Base-by-base conservation (phyloP, 2,329 filamentous ascomycete genomes). In the Aureobasidium melanogenum region DNA sequence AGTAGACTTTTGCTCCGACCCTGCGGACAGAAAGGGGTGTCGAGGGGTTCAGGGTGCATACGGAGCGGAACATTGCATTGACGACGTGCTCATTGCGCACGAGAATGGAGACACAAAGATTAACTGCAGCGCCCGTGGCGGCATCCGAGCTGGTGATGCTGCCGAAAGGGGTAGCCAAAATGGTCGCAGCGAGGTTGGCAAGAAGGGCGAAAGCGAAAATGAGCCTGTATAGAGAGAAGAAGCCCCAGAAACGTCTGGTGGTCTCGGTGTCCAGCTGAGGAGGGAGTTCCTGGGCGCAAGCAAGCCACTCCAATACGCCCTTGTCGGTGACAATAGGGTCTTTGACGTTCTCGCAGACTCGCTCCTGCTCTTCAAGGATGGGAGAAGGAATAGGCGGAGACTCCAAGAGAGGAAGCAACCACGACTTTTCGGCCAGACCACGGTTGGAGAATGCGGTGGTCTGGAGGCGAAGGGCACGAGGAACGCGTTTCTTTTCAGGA, bases 51-150 rank as follows among this genome's bases (percentile, higher is more conserved):
- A 75, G 64, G 3, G 63, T 60, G 62, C 70, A 71, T 39, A 64
- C 70, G 6, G 71, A 55, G 8, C 67, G 68, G 63, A 73, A 77
- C 36, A 76, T 62, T 4, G 70, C 14, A 60, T 77, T 77, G 66
- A 77, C 69, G 19, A 72, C 66, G 60, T 75, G 70, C 60, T 76
- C 74, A 36, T 76, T 74, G 8, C 75, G 70, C 54, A 75, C 69
- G 14, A 76, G 54, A 3, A 73, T 65, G 15, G 70, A 69, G 6
- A 72, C 63, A 19, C 70, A 65, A 30, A 77, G 64, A 48, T 74
- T 74, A 34, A 67, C 68, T 4, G 68, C 68, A 15, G 70, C 68
- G 3, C 71, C 73, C 9, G 70, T 74, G n/a, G 69, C 67, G 0
- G 72, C 68, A 41, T 68, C 59, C 5, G 46, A 61, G 48, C 69